A percentile compares a stretch with the other conserved stretches of the same genome.
These are phyloP conservation scores for Arabidopsis lyrata DNA, from an alignment of 441 rosid genomes.

Conservation along the genomic window DNA sequence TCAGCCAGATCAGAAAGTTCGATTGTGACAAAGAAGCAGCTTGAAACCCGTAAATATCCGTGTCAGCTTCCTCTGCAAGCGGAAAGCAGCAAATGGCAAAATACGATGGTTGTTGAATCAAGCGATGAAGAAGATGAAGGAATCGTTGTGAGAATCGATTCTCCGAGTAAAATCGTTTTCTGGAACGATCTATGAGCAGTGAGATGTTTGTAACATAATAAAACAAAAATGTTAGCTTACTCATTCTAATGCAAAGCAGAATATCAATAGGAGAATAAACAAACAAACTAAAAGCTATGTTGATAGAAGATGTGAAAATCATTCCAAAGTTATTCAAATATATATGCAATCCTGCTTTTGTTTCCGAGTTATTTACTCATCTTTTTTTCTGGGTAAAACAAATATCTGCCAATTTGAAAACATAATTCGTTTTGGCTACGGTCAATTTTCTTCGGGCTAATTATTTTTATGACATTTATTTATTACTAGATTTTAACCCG, in stretches of 20 bases:
- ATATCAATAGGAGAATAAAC: neutral
- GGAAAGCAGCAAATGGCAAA: conserved; percentile 32
- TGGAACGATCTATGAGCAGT: conserved; percentile 22
- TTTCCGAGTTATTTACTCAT: neutral
- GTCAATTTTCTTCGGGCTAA: no score
- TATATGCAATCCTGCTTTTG: neutral
- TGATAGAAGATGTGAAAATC: neutral
- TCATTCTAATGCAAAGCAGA: neutral
- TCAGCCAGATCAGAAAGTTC: conserved; percentile 65
- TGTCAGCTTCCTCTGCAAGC: conserved; percentile 29
- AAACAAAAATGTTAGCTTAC: neutral
- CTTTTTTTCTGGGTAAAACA: neutral
- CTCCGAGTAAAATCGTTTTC: conserved; percentile 60
- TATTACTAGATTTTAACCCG: no score
- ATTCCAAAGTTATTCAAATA: neutral
- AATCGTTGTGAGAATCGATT: conserved; percentile 66
- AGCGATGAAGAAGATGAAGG: conserved; percentile 51
- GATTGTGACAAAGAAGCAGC: conserved; percentile 46
- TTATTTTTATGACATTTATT: no score
- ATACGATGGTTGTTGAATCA: conserved; percentile 31
- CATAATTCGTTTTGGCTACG: no score
- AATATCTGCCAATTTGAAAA: neutral
- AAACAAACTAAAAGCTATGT: neutral
- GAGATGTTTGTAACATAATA: conserved; percentile 18
- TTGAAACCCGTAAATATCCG: conserved; percentile 34